Conservation (phyloP, 805 yeast species). For the Zygosaccharomyces kombuchaensis region DNA sequence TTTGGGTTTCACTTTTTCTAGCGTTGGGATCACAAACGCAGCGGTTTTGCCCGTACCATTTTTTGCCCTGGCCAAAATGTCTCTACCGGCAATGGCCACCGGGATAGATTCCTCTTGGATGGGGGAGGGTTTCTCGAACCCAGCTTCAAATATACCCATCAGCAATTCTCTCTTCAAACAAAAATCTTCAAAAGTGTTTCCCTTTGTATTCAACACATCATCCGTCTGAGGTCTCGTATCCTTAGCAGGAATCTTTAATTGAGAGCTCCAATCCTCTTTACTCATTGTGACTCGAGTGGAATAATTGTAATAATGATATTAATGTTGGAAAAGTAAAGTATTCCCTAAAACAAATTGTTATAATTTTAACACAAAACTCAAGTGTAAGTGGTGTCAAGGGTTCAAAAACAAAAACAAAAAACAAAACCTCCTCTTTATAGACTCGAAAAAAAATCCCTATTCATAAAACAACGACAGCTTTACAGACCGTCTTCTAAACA, state of each 20-base stretch:
- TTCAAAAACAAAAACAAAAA: neutral
- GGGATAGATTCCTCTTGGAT: conserved; percentile 97
- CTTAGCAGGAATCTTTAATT: conserved; percentile 70
- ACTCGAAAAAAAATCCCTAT: neutral
- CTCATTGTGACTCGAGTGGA: conserved; percentile 9
- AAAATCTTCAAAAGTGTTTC: conserved; percentile 88
- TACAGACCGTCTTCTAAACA: neutral
- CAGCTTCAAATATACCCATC: conserved; percentile 99
- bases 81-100: conserved; percentile 91
- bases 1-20: conserved; percentile 85
- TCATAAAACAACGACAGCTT: neutral
- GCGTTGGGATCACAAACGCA: conserved; percentile 89
- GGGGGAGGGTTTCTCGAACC: conserved; percentile 96
- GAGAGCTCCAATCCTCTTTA: conserved; percentile 56
- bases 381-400: neutral
- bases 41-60: conserved; percentile 99
- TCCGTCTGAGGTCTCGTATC: conserved; percentile 97
- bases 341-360: neutral
- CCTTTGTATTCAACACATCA: conserved; percentile 88
- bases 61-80: conserved; percentile 94
- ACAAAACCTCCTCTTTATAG: neutral
- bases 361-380: neutral
- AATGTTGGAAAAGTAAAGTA: conserved; percentile 2
- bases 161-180: conserved; percentile 85
- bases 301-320: neutral